Evolutionary conservation across 2,329 filamentous ascomycete genomes (phyloP).

Genomic region (Ploettnerulaceae sp.): DNA sequence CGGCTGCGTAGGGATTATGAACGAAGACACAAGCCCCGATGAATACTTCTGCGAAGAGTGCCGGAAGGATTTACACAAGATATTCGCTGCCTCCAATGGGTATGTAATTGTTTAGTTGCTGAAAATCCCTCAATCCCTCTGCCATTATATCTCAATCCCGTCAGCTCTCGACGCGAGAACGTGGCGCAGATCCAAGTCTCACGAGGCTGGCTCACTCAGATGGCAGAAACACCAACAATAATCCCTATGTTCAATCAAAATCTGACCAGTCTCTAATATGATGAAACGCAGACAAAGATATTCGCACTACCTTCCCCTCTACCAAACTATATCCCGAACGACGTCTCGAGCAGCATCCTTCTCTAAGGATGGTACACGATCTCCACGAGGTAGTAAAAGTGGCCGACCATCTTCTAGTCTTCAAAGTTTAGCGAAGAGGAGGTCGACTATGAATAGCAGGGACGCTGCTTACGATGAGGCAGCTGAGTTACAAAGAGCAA

Average conservation of each 20-base stretch:
- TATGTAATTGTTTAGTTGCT: constrained; percentile 46
- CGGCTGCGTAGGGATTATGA: constrained; percentile 94
- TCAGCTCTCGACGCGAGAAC: constrained; percentile 30
- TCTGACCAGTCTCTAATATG: constrained; percentile 35
- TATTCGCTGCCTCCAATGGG: constrained; percentile 78
- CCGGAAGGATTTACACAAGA: constrained; percentile 83
- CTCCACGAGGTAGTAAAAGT: constrained; percentile 51
- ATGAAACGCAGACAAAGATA: constrained; percentile 53
- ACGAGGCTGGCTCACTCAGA: constrained; percentile 31
- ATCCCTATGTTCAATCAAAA: constrained; percentile 10
- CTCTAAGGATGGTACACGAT: constrained; percentile 56
- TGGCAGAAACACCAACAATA: constrained; percentile 12
- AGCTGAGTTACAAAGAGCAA: constrained; percentile 78
- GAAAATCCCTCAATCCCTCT: constrained; percentile 15
- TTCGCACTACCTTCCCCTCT: constrained; percentile 60
- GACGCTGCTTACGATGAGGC: constrained; percentile 95
- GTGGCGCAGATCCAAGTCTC: constrained; percentile 34
- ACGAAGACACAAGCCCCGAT: constrained; percentile 85
- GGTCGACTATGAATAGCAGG: constrained; percentile 96
- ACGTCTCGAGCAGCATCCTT: constrained; percentile 60
- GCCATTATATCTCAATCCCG: constrained; percentile 21
- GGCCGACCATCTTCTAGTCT: constrained; percentile 44
- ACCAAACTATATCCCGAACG: constrained; percentile 47
- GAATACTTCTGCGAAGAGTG: constrained; percentile 98
- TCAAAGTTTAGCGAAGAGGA: constrained; percentile 55